Evolutionary conservation across 2,329 filamentous ascomycete genomes (phyloP).

Genomic region (Raffaelea arxii): DNA sequence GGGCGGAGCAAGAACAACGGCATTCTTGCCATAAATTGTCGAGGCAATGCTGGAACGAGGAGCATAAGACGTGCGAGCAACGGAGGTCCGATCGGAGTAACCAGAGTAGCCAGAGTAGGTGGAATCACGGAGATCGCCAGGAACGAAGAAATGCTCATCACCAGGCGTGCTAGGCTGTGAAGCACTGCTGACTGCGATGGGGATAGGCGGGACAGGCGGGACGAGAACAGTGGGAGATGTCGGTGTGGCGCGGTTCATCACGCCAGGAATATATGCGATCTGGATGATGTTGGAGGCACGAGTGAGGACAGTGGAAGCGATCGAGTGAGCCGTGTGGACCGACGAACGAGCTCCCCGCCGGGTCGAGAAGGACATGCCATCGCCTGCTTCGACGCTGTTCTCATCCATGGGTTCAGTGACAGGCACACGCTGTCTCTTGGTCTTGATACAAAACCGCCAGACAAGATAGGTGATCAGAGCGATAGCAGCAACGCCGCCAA

Average conservation of each 20-base stretch:
- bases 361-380: constrained; percentile 36
- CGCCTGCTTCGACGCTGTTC: constrained; percentile 42
- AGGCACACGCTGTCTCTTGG: constrained; percentile 53
- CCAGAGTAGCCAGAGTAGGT: constrained; percentile 73
- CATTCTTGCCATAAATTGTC: constrained; percentile 88
- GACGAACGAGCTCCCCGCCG: constrained; percentile 60
- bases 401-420: constrained; percentile 37
- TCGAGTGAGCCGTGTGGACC: constrained; percentile 77
- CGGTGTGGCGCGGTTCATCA: constrained; percentile 81
- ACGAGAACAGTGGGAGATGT: constrained; percentile 74
- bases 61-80: constrained; percentile 47
- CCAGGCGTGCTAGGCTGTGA: constrained; percentile 50
- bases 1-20: constrained; percentile 70
- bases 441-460: constrained; percentile 82
- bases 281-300: constrained; percentile 98
- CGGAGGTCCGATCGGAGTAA: constrained; percentile 52
- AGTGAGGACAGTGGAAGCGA: constrained; percentile 91
- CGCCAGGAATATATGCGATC: constrained; percentile 96
- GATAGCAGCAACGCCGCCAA: constrained; percentile 72
- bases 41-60: constrained; percentile 72
- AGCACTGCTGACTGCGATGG: constrained; percentile 41
- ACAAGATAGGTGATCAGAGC: constrained; percentile 68
- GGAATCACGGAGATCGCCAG: constrained; percentile 80
- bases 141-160: constrained; percentile 89
- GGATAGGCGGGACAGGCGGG: constrained; percentile 89